Evolutionary conservation across 331 rosid species (phyloP), one percentile per base, ranked within the genome.

Genomic region (Stylosanthes scabra): DNA sequence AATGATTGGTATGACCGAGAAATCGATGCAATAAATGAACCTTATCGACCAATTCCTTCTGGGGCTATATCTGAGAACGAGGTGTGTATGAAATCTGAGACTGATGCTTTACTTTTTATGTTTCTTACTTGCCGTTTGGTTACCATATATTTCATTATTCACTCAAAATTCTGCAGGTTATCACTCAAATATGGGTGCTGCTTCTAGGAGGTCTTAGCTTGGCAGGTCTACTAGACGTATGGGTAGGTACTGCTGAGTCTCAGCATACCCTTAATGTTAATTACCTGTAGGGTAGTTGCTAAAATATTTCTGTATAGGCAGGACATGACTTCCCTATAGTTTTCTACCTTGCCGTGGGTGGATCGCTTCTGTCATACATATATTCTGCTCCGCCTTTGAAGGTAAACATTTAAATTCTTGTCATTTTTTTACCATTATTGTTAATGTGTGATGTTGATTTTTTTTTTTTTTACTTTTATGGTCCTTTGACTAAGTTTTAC

Each of bases 1-100:
- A 95, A 95, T 75, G 99, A 95, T 75, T 95, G 97, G 97, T 95
- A 95, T 83, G 99, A 95, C 85, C 85, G 97, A 83, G 99, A 95
- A 59, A 90, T 94, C 14, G 99, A 94, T 86, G 97, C 99, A 28
- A 94, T 94, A 59, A 94, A 94, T 34, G 97, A 94, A 77, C 99
- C 99, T 70, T 94, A 94, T 66, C 91, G 99, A 54, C 99, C 99
- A 63, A 94, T 94, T 86, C 99, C 99, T 64, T 94, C 99, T 0
- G 97, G 99, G 45, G 96, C 88, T 57, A 94, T 91, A 82, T 80
- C 99, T 70, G 97, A 94, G 86, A 85, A 78, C 67, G 99, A 94
- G 97, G 99, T 88, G 80, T 68, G 75, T 61, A 63, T 40, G 16
- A 39, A 56, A 75, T 42, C 67, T 45, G 63, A 44, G 49, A 39